A percentile compares a stretch with the other conserved stretches of the same genome.
Conservation (phyloP, 169 alveolate species). For the Sarcocystis neurona region DNA sequence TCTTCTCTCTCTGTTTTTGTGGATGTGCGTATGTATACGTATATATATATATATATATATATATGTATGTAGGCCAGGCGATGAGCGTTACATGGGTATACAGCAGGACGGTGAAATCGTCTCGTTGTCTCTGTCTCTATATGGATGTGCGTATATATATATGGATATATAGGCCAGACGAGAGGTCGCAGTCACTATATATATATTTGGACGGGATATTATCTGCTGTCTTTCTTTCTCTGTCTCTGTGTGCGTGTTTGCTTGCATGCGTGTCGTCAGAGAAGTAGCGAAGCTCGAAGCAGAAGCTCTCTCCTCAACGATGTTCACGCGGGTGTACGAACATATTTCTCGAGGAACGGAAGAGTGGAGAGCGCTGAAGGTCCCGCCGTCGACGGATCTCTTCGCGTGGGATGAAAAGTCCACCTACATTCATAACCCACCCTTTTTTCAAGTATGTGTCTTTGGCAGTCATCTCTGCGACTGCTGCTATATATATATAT, state of each 20-base stretch:
- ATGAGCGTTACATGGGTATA: too few relatives aligned
- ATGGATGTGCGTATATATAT: too few relatives aligned
- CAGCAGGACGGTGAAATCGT: too few relatives aligned
- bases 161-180: too few relatives aligned
- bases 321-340: slow-evolving; percentile 89
- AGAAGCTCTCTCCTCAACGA: slow-evolving; percentile 83
- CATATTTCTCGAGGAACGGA: slow-evolving; percentile 81
- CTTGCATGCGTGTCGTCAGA: background rate
- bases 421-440: slow-evolving; percentile 95
- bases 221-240: background rate
- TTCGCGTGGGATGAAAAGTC: slow-evolving; percentile 90
- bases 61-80: too few relatives aligned
- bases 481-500: slow-evolving; percentile 51
- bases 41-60: too few relatives aligned
- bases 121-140: too few relatives aligned
- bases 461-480: background rate
- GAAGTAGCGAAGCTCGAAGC: slow-evolving; percentile 65
- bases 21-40: too few relatives aligned
- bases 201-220: too few relatives aligned
- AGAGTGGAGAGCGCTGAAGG: slow-evolving; percentile 61
- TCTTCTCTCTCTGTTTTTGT: too few relatives aligned
- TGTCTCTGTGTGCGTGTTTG: background rate
- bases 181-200: too few relatives aligned
- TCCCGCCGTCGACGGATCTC: slow-evolving; percentile 77
- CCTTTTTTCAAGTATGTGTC: slow-evolving; percentile 84